phyloP scores from a whole-genome alignment of 805 yeast species.

The Wickerhamomyces silvicola region DNA sequence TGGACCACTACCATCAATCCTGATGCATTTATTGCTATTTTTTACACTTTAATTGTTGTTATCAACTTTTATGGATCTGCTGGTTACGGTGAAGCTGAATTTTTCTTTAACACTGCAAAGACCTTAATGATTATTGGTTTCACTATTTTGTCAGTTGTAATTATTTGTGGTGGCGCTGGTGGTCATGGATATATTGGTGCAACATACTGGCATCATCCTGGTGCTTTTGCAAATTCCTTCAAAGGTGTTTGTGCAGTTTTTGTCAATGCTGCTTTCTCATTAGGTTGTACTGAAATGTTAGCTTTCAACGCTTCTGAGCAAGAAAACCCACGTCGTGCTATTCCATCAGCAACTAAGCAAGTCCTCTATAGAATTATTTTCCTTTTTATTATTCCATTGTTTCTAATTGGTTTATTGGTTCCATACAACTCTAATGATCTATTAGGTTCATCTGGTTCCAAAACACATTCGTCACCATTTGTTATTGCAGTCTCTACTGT shows the following conservation, averaged over 20 bases:
- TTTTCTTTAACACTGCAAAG: constrained; percentile 46
- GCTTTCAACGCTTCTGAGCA: constrained; percentile 67
- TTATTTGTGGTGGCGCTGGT: constrained; percentile 55
- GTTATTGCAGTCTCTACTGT: constrained; percentile 64
- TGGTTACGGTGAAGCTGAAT: constrained; percentile 69
- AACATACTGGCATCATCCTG: constrained; percentile 52
- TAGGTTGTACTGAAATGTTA: constrained; percentile 60
- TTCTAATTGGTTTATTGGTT: constrained; percentile 52
- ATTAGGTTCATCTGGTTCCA: constrained; percentile 43
- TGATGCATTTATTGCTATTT: constrained; percentile 52
- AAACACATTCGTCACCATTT: constrained; percentile 63
- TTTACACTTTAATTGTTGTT: constrained; percentile 41
- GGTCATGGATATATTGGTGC: constrained; percentile 55
- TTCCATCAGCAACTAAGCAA: constrained; percentile 60
- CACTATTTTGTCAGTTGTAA: constrained; percentile 46
- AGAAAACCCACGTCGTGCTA: constrained; percentile 48
- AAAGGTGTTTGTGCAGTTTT: constrained; percentile 62
- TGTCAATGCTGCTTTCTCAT: constrained; percentile 57
- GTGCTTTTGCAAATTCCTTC: constrained; percentile 38
- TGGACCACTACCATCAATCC: constrained; percentile 40
- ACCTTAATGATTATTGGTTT: constrained; percentile 55
- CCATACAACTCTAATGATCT: constrained; percentile 49
- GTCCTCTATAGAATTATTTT: constrained; percentile 59
- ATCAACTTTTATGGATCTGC: constrained; percentile 54
- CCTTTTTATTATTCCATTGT: constrained; percentile 48